Conservation (phyloP, 805 yeast species). For the Torulaspora gathmanii region DNA sequence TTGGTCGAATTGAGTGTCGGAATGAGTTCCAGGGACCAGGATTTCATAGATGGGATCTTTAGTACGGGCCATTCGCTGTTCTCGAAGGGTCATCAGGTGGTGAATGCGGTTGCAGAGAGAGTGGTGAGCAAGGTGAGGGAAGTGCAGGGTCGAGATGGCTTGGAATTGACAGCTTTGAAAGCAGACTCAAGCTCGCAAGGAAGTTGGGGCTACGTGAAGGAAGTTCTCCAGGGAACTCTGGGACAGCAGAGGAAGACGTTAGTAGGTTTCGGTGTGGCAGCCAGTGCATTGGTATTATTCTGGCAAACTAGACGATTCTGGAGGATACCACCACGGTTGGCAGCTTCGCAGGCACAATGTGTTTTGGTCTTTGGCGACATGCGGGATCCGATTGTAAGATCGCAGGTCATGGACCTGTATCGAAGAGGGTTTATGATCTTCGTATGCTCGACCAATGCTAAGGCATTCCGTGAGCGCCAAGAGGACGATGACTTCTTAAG, state of each 20-base stretch:
- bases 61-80: conserved; percentile 17
- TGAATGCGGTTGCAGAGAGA: conserved; percentile 10
- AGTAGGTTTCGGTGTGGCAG: conserved; percentile 19
- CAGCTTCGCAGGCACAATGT: conserved; percentile 16
- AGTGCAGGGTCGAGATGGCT: background rate
- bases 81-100: conserved; percentile 11
- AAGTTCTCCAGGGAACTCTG: background rate
- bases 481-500: conserved; percentile 31
- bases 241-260: conserved; percentile 3
- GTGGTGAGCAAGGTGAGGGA: conserved; percentile 6
- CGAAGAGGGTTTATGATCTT: conserved; percentile 33
- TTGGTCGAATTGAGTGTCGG: background rate
- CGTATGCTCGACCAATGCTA: conserved; percentile 30
- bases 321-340: conserved; percentile 17
- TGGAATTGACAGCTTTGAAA: background rate
- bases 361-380: conserved; percentile 33
- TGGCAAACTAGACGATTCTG: conserved; percentile 16
- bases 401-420: conserved; percentile 35
- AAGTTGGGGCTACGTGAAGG: background rate
- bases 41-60: conserved; percentile 27
- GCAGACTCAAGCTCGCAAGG: background rate
- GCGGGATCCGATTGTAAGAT: conserved; percentile 35
- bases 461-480: conserved; percentile 20
- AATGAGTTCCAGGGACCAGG: conserved; percentile 16
- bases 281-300: conserved; percentile 14